A percentile compares a stretch with the other conserved stretches of the same genome.
Conservation (phyloP, 2,329 filamentous ascomycete species). For the Emmonsiellopsis sp. region DNA sequence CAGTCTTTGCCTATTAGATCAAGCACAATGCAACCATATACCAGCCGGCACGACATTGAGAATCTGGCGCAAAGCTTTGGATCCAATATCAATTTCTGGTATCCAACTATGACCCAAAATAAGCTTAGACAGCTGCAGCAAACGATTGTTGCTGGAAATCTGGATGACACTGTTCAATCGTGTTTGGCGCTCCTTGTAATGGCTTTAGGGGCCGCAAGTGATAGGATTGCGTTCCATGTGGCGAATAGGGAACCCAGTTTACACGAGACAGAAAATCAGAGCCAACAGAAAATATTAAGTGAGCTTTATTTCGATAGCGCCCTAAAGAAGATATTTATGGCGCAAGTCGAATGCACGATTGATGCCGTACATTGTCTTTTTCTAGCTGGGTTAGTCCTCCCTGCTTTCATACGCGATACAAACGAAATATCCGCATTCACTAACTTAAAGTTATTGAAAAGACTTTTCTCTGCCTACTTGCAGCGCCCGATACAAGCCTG, state of each 20-base stretch:
- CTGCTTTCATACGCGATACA: background rate
- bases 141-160: constrained; percentile 25
- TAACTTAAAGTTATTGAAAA: constrained; percentile 7
- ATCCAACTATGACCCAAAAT: constrained; percentile 39
- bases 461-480: constrained; percentile 44
- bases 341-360: constrained; percentile 39
- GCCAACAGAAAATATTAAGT: constrained; percentile 28
- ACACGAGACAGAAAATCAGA: constrained; percentile 22
- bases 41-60: constrained; percentile 35
- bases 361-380: constrained; percentile 44
- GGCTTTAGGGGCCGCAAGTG: constrained; percentile 41
- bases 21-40: constrained; percentile 32
- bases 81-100: constrained; percentile 45
- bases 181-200: constrained; percentile 41
- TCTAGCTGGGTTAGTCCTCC: constrained; percentile 37
- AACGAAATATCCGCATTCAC: background rate
- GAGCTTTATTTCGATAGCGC: constrained; percentile 41
- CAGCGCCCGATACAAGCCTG: constrained; percentile 45
- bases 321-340: constrained; percentile 38
- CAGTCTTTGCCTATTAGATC: constrained; percentile 21
- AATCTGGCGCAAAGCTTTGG: constrained; percentile 38
- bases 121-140: constrained; percentile 28
- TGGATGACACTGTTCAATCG: constrained; percentile 30
- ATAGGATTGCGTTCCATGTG: constrained; percentile 28
- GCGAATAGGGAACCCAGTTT: constrained; percentile 9